Conservation (phyloP, 768 basidiomycete genomes). For the Gloeophyllum trabeum region DNA sequence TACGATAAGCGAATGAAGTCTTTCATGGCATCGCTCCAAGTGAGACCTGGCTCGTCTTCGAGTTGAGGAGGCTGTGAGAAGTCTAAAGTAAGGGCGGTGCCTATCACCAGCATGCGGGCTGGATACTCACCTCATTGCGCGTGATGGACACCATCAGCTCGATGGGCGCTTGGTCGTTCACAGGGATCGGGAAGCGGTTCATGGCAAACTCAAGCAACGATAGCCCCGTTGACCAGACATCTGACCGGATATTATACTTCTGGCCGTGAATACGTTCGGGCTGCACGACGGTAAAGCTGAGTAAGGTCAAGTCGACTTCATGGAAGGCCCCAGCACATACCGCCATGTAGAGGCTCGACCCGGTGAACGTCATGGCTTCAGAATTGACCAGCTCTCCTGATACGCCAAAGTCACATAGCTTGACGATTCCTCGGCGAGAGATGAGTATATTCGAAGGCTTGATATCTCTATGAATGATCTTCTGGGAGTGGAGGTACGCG, state of each 20-base stretch:
- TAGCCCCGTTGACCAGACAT: conserved; percentile 93
- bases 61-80: conserved; percentile 51
- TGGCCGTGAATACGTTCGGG: conserved; percentile 85
- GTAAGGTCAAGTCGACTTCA: no score
- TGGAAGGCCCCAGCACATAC: no score
- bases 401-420: conserved; percentile 87
- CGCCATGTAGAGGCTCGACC: conserved; percentile 93
- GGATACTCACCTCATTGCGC: conserved; percentile 40
- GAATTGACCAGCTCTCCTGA: conserved; percentile 85
- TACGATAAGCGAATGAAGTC: conserved; percentile 75
- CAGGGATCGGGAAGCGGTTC: conserved; percentile 83
- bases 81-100: conserved; percentile 6
- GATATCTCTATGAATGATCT: conserved; percentile 87
- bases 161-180: conserved; percentile 67
- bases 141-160: conserved; percentile 82
- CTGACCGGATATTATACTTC: conserved; percentile 84
- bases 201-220: conserved; percentile 82
- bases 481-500: conserved; percentile 74
- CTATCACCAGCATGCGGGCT: background rate
- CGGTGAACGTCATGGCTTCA: conserved; percentile 84
- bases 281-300: conserved; percentile 24
- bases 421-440: conserved; percentile 76
- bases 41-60: conserved; percentile 46
- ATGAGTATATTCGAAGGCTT: conserved; percentile 84
- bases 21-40: conserved; percentile 74